These are phyloP conservation scores for Letharia columbiana DNA, from an alignment of 495 filamentous ascomycete species.

Conservation along the genomic window DNA sequence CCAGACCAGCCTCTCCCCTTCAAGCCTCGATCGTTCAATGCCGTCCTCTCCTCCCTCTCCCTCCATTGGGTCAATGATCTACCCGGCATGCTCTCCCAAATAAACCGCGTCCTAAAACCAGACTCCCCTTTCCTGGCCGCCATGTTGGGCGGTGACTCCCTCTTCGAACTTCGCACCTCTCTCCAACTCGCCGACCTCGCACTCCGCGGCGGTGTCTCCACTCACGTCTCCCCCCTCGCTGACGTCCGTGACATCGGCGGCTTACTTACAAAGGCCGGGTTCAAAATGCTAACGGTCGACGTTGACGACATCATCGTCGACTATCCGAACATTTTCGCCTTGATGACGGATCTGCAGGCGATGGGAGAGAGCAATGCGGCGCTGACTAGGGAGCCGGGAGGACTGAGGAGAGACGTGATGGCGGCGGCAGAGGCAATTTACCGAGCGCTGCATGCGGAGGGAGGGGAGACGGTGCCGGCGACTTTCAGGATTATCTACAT, in stretches of 20 bases:
- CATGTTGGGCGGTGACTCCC: conserved; percentile 91
- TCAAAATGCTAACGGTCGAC: conserved; percentile 93
- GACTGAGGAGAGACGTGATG: conserved; percentile 72
- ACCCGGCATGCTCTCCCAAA: conserved; percentile 68
- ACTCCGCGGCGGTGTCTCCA: conserved; percentile 75
- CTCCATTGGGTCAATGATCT: conserved; percentile 99
- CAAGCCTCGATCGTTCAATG: conserved; percentile 69
- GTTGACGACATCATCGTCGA: conserved; percentile 95
- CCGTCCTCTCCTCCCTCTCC: conserved; percentile 75
- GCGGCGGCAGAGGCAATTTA: conserved; percentile 88
- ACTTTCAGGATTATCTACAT: conserved; percentile 92
- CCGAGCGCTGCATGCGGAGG: conserved; percentile 66
- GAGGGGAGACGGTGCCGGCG: conserved; percentile 66
- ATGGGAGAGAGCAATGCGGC: conserved; percentile 93
- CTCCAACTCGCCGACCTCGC: conserved; percentile 90
- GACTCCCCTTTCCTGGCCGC: conserved; percentile 89
- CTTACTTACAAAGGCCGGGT: conserved; percentile 75
- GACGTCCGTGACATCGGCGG: conserved; percentile 90
- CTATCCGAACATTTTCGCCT: conserved; percentile 82
- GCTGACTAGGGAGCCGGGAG: conserved; percentile 64
- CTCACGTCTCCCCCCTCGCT: conserved; percentile 80
- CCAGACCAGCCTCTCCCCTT: conserved; percentile 64
- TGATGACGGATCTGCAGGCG: conserved; percentile 87
- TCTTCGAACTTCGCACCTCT: conserved; percentile 90
- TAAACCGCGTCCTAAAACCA: conserved; percentile 77